Evolutionary conservation across 306 rosid species (phyloP), one percentile per base, ranked within the genome.

Genomic region (Abrus precatorius): DNA sequence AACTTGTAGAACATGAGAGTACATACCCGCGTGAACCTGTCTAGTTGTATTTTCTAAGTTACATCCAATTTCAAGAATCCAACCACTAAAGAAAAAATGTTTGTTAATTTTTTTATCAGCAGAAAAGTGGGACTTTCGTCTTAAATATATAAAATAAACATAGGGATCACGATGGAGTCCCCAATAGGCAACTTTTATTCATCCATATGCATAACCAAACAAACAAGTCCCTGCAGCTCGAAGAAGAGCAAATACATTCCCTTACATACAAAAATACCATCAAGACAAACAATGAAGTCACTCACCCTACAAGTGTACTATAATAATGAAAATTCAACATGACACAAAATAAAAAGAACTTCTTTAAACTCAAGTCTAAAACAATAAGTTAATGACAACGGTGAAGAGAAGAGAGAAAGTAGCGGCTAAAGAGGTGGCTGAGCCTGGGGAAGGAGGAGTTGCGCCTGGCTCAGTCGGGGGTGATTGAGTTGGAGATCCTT

Each of bases 401-500:
- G 77, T 13, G 1, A 67, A 1, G 12, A 84, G 32, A 45, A 76
- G 8, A 56, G 85, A 52, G 59, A 41, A 65, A 49, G 85, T 9
- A 9, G 86, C 77, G 4, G 61, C 48, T 0, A 75, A 9, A 45
- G 83, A 50, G 8, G 80, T 20, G 20, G 89, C 86, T 3, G 82
- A 69, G 77, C 83, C 61, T 0, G 69, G 50, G 11, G 77, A 57
- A 14, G 83, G 83, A 12, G 83, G 70, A 43, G 71, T 65, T n/a
- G 73, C 66, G 3, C 69, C 82, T 0, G 82, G 74, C 34, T 14
- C 44, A 4, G 74, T 5, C 0, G 87, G 60, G 1, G 69, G 28
- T 1, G 82, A 78, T 0, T 72, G 75, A 2, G 87, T 47, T 1
- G 84, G 57, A 13, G 78, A 5, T 28, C 3, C 75, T 7, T 50